Conservation (phyloP, 805 yeast genomes). For the Nematodospora valgi region DNA sequence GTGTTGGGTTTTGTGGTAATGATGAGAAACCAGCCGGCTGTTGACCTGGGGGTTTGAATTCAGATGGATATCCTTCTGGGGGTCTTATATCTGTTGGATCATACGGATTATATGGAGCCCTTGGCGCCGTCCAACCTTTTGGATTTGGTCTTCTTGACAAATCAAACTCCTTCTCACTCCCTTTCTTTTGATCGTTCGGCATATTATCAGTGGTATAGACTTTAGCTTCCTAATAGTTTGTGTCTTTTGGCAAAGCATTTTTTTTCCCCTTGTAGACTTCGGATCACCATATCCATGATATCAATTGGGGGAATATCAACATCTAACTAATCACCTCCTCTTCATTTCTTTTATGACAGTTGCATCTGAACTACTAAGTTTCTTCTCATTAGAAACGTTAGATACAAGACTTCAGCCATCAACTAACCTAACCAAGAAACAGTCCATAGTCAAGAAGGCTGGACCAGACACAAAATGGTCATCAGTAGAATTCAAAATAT, state of each 20-base stretch:
- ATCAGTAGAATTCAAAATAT: slow-evolving; percentile 71
- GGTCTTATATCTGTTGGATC: slow-evolving; percentile 77
- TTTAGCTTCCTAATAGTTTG: too few relatives aligned
- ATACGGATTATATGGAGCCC: slow-evolving; percentile 82
- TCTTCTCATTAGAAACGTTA: slow-evolving; percentile 50
- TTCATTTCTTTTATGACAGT: background rate
- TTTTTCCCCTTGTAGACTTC: too few relatives aligned
- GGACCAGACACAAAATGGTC: slow-evolving; percentile 59
- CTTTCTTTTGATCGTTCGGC: too few relatives aligned
- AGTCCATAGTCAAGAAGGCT: slow-evolving; percentile 28
- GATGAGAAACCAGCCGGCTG: slow-evolving; percentile 52
- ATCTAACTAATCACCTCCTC: background rate
- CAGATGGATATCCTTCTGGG: slow-evolving; percentile 83
- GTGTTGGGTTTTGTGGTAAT: slow-evolving; percentile 64
- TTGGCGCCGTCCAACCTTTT: slow-evolving; percentile 75
- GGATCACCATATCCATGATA: too few relatives aligned
- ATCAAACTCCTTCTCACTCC: too few relatives aligned
- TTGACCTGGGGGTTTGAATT: slow-evolving; percentile 63
- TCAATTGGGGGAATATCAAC: too few relatives aligned
- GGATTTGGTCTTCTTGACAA: slow-evolving; percentile 78
- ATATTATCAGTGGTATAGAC: too few relatives aligned
- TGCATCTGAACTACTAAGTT: slow-evolving; percentile 14
- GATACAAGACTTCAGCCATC: slow-evolving; percentile 50
- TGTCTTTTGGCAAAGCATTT: too few relatives aligned
- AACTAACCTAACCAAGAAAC: slow-evolving; percentile 26